Conservation (phyloP, 495 filamentous ascomycete genomes). For the Xylaria scruposa region DNA sequence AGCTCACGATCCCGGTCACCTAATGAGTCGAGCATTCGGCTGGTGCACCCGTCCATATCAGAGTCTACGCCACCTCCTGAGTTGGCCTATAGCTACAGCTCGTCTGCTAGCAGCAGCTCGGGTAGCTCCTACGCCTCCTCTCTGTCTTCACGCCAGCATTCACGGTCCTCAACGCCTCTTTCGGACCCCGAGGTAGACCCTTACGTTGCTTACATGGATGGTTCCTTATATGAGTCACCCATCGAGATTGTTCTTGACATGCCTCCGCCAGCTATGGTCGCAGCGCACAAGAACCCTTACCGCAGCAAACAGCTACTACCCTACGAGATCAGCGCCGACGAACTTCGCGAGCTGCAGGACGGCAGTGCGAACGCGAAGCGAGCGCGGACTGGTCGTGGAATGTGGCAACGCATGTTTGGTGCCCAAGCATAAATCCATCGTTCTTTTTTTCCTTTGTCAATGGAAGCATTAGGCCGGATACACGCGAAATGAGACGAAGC, state of each 20-base stretch:
- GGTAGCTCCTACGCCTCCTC: conserved; percentile 48
- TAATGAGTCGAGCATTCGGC: conserved; percentile 35
- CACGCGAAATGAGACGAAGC: conserved; percentile 21
- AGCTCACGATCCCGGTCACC: conserved; percentile 48
- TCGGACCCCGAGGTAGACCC: conserved; percentile 41
- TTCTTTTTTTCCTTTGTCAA: conserved; percentile 22
- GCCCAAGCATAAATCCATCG: conserved; percentile 20
- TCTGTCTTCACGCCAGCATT: conserved; percentile 41
- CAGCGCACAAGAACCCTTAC: conserved; percentile 22
- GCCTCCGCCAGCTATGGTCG: conserved; percentile 32
- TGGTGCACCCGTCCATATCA: conserved; percentile 34
- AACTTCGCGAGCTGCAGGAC: conserved; percentile 48
- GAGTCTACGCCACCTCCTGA: conserved; percentile 47
- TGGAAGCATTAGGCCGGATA: conserved; percentile 20
- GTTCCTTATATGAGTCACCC: conserved; percentile 49
- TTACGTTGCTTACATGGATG: conserved; percentile 43
- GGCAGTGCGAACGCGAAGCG: conserved; percentile 46
- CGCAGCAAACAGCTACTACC: conserved; percentile 46
- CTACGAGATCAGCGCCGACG: conserved; percentile 55
- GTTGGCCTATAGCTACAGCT: conserved; percentile 47
- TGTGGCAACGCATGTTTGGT: conserved; percentile 52
- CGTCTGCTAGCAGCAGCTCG: conserved; percentile 49
- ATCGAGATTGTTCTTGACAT: conserved; percentile 45
- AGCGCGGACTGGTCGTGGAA: conserved; percentile 42
- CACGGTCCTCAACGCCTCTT: conserved; percentile 54